phyloP scores from a whole-genome alignment of 73 alveolate species.

The Loxodes magnus region DNA sequence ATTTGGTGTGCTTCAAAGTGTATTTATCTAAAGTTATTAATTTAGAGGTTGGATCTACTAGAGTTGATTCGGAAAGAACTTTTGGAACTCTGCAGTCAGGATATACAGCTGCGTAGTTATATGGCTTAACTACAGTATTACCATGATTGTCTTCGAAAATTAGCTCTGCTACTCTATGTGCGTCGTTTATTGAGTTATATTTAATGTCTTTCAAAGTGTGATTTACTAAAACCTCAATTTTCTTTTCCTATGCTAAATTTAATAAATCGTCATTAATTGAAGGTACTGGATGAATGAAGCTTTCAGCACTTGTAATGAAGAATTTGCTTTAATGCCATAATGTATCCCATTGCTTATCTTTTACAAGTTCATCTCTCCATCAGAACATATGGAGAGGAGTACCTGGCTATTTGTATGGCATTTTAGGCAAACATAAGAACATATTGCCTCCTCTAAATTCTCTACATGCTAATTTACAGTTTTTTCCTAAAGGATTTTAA shows the following conservation, averaged over 20 bases:
- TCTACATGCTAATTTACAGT: neutral
- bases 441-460: conserved; percentile 11
- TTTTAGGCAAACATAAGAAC: conserved; percentile 2
- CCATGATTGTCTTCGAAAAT: conserved; percentile 1
- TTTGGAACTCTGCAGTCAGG: conserved; percentile 10
- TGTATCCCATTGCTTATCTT: neutral
- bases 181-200: neutral
- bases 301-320: conserved; percentile 5
- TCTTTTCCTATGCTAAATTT: conserved; percentile 4
- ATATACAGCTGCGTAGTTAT: neutral
- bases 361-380: neutral
- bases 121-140: neutral
- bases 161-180: conserved; percentile 2
- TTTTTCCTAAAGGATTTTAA: neutral
- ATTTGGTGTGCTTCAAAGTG: neutral
- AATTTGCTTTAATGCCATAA: conserved; percentile 3
- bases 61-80: no score
- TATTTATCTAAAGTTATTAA: neutral
- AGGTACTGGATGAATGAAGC: conserved; percentile 4
- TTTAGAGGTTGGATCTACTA: neutral
- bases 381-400: conserved; percentile 15
- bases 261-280: neutral
- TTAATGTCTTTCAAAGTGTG: conserved; percentile 7
- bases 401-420: conserved; percentile 10
- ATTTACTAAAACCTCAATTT: neutral